Evolutionary conservation across 345 rosid genomes (phyloP).

Genomic region (Geranium rotundifolium): DNA sequence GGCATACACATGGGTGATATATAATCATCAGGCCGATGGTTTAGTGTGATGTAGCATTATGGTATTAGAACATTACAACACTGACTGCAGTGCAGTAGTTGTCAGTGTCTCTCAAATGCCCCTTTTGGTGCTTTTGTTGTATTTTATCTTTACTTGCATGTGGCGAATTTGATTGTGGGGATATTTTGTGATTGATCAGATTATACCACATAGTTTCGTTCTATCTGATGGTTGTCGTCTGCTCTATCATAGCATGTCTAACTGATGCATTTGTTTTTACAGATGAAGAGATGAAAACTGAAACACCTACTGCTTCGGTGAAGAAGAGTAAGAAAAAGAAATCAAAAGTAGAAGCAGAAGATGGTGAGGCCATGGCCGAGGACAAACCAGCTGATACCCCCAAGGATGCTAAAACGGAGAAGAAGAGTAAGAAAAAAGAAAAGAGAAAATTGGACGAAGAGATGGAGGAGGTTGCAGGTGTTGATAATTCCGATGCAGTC

Average conservation of each 20-base stretch:
- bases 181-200: no score
- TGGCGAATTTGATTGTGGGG: no score
- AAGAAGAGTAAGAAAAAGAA: conserved; percentile 63
- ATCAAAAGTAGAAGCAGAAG: conserved; percentile 26
- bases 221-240: no score
- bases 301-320: conserved; percentile 23
- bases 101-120: background rate
- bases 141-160: background rate
- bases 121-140: no score
- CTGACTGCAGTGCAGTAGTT: no score
- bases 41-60: background rate
- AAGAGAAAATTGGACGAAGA: conserved; percentile 20
- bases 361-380: conserved; percentile 28
- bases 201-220: no score
- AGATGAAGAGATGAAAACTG: conserved; percentile 34
- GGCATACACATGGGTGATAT: no score
- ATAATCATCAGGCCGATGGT: background rate
- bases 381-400: conserved; percentile 14
- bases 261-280: background rate
- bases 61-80: no score
- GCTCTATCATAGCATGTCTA: no score
- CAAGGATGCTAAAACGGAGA: conserved; percentile 37
- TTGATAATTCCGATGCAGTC: conserved; percentile 12
- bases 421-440: conserved; percentile 29
- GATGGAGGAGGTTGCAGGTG: conserved; percentile 18